phyloP scores from a whole-genome alignment of 495 filamentous ascomycete species.

The Penicillium taxi region DNA sequence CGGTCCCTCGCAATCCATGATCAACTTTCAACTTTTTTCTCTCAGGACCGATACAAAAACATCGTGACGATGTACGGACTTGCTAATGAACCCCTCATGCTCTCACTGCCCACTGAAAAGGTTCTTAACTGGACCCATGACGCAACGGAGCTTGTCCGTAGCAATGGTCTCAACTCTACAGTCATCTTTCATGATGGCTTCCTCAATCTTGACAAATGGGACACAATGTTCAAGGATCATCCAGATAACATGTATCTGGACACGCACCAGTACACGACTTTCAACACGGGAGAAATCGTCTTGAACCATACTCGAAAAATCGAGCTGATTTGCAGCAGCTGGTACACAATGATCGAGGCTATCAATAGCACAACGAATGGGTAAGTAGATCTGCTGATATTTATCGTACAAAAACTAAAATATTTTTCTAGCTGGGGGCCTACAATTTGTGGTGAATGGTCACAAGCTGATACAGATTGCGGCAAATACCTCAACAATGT shows the following conservation, averaged over 20 bases:
- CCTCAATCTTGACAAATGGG: slow-evolving; percentile 71
- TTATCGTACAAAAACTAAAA: slow-evolving; percentile 1
- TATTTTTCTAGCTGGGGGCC: slow-evolving; percentile 61
- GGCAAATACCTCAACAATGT: slow-evolving; percentile 83
- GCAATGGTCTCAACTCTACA: slow-evolving; percentile 58
- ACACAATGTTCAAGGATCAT: slow-evolving; percentile 52
- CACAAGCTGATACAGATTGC: slow-evolving; percentile 96
- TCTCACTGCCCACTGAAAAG: slow-evolving; percentile 43
- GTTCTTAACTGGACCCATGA: slow-evolving; percentile 65
- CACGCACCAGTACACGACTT: slow-evolving; percentile 90
- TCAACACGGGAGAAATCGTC: slow-evolving; percentile 67
- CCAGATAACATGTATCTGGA: slow-evolving; percentile 61
- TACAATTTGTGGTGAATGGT: slow-evolving; percentile 97
- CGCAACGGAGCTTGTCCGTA: slow-evolving; percentile 56
- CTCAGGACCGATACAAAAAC: slow-evolving; percentile 77
- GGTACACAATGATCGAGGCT: slow-evolving; percentile 66
- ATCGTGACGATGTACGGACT: slow-evolving; percentile 79
- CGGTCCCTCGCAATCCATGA: slow-evolving; percentile 77
- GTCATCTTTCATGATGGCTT: slow-evolving; percentile 81
- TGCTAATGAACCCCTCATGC: slow-evolving; percentile 82
- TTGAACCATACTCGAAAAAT: slow-evolving; percentile 69
- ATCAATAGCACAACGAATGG: slow-evolving; percentile 67
- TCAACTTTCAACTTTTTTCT: slow-evolving; percentile 73
- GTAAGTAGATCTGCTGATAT: slow-evolving; percentile 23
- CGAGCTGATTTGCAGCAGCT: slow-evolving; percentile 75